Evolutionary conservation across 2,329 filamentous ascomycete genomes (phyloP).

Genomic region (Cladosporium phlei): DNA sequence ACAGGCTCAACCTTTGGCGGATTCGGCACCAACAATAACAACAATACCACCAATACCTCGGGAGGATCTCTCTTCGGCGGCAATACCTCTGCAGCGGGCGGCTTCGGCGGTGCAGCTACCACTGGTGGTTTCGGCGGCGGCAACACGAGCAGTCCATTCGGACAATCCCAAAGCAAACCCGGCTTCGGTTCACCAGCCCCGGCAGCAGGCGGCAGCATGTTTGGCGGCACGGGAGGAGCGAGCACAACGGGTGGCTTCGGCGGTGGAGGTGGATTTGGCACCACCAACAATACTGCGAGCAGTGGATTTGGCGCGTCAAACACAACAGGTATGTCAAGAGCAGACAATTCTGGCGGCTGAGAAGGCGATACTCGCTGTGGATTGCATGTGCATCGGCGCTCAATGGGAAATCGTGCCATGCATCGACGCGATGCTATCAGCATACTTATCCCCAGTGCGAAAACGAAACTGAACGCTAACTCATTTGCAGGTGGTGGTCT

Average conservation of each 20-base stretch:
- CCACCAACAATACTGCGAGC: constrained; percentile 18
- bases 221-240: constrained; percentile 36
- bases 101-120: constrained; percentile 13
- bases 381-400: background rate
- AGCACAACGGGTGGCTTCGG: constrained; percentile 43
- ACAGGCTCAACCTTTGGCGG: constrained; percentile 30
- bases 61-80: constrained; percentile 31
- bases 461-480: constrained; percentile 27
- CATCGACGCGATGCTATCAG: too few relatives aligned
- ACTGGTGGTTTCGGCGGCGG: constrained; percentile 23
- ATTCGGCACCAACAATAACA: constrained; percentile 13
- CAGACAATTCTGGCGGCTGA: background rate
- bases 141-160: constrained; percentile 21
- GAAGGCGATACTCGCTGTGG: background rate
- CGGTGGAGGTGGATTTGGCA: constrained; percentile 36
- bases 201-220: constrained; percentile 37
- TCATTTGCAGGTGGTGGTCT: constrained; percentile 28
- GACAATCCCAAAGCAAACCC: constrained; percentile 46
- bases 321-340: constrained; percentile 12
- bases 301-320: constrained; percentile 36
- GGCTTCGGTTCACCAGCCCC: constrained; percentile 41
- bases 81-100: constrained; percentile 21
- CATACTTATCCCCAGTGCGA: constrained; percentile 38
- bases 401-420: too few relatives aligned
- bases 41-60: constrained; percentile 19